Evolutionary conservation across 768 basidiomycete species (phyloP).

Genomic region (Tylopilus cervinicoccineus): DNA sequence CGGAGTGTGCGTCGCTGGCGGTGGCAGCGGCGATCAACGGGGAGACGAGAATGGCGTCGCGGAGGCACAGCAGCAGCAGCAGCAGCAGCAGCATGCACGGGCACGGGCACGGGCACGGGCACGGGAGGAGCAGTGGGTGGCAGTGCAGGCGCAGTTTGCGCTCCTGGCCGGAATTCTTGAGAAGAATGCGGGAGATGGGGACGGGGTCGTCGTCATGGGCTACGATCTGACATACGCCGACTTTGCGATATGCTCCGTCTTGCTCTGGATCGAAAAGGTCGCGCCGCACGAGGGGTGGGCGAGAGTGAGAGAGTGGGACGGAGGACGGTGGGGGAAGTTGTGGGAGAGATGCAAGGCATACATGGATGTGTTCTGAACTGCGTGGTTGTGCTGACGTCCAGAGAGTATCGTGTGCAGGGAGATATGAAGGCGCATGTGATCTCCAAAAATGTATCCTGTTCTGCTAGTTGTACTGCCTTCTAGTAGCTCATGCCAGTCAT

Average conservation of each 20-base stretch:
- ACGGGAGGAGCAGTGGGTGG: conserved; percentile 61
- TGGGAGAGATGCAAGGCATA: conserved; percentile 58
- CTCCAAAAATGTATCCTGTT: no score
- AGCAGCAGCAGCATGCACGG: no score
- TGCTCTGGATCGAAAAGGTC: conserved; percentile 73
- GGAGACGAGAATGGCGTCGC: background rate
- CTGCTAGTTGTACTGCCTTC: no score
- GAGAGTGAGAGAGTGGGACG: conserved; percentile 64
- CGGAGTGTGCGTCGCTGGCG: no score
- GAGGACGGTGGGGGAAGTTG: conserved; percentile 61
- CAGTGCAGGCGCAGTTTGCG: conserved; percentile 63
- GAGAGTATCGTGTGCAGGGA: background rate
- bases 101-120: conserved; percentile 37
- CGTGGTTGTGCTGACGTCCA: background rate
- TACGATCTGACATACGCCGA: conserved; percentile 67
- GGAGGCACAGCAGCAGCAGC: background rate
- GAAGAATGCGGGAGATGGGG: conserved; percentile 59
- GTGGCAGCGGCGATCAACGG: no score
- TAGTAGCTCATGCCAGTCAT: no score
- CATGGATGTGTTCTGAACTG: conserved; percentile 59
- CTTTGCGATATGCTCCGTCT: conserved; percentile 65
- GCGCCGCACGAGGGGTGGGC: conserved; percentile 73
- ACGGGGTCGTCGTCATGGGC: conserved; percentile 63
- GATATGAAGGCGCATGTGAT: no score
- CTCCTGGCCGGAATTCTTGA: conserved; percentile 62